Evolutionary conservation across 495 filamentous ascomycete genomes (phyloP).

Genomic region (Bryoglossum gracile): DNA sequence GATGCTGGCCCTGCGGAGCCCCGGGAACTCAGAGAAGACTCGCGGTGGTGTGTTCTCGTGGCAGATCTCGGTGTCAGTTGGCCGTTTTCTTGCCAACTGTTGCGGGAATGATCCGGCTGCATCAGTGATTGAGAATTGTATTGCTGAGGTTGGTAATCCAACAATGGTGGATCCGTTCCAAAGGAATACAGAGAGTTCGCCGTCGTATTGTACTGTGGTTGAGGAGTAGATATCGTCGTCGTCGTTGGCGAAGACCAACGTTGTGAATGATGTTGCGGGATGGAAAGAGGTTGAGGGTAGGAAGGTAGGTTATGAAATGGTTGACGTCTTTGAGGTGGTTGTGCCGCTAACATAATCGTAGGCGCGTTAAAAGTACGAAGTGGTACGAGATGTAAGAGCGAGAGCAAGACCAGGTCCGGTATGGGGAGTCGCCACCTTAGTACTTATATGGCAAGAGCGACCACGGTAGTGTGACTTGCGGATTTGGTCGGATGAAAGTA

Average conservation of each 20-base stretch:
- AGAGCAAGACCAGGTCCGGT: too few species aligned
- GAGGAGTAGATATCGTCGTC: conserved; percentile 8
- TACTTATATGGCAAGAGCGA: neutral
- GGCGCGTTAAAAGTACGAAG: neutral
- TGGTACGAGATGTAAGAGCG: too few species aligned
- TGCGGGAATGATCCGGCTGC: conserved; percentile 19
- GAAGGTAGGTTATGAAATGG: neutral
- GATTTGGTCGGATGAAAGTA: neutral
- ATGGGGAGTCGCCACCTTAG: neutral
- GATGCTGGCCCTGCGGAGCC: conserved; percentile 49
- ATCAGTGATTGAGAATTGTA: conserved; percentile 18
- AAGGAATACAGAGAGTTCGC: conserved; percentile 15
- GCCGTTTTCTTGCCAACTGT: conserved; percentile 22
- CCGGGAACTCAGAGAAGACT: conserved; percentile 47
- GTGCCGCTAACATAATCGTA: conserved; percentile 14
- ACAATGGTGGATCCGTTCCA: conserved; percentile 18
- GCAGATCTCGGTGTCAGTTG: conserved; percentile 25
- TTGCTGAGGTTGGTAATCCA: conserved; percentile 18
- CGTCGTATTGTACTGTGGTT: conserved; percentile 14
- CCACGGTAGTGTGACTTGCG: too few species aligned
- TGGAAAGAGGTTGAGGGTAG: conserved; percentile 1
- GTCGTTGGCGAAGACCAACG: conserved; percentile 1
- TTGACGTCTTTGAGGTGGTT: conserved; percentile 2
- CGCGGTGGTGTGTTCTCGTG: conserved; percentile 34
- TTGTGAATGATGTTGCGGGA: conserved; percentile 4